Evolutionary conservation across 2,329 filamentous ascomycete species (phyloP), one percentile per base, ranked within the genome.

Genomic region (Penicillium sp.): DNA sequence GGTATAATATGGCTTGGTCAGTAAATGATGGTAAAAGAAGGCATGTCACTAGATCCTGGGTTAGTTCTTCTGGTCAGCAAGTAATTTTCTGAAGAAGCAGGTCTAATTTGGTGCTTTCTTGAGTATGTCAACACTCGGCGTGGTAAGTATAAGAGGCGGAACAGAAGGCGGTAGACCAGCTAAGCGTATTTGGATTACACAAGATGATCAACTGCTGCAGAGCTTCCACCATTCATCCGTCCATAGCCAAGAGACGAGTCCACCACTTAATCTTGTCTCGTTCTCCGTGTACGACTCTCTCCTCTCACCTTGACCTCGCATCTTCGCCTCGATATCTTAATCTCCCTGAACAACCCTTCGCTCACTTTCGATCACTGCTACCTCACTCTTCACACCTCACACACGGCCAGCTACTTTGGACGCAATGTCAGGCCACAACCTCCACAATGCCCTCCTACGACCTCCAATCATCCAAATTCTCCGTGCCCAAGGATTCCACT

Each of bases 391-490:
- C 30, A 15, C 30, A 19, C 51, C 40, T 40, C 15, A 26, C 38
- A 28, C 19, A 37, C 42, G 42, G 13, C 33, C 37, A 28, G 53
- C 19, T 30, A 47, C 8, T 19, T 51, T 56, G 47, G 28, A 15
- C 38, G 53, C 53, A 30, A 84, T 83, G 77, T 79, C 81, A 17
- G 77, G 80, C 50, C 76, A 79, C 59, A 78, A 81, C 64, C 82
- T 91, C 53, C 86, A 90, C 80, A 89, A 92, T 78, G 89, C 91
- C 63, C 89, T 97, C 66, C 85, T 98, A 60, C 92, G 93, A 45
- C 94, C 94, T 1, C 89, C 89, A 53, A 87, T 97, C 63, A 87
- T 98, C 61, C 93, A 97, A 79, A 94, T 96, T 72, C 88, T 98
- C 56, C 92, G 94, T 73, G 92, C 93, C 33, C 90, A 92, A 26